Evolutionary conservation across 2,329 filamentous ascomycete species (phyloP).

Genomic region (Pestalotiopsis sp.): DNA sequence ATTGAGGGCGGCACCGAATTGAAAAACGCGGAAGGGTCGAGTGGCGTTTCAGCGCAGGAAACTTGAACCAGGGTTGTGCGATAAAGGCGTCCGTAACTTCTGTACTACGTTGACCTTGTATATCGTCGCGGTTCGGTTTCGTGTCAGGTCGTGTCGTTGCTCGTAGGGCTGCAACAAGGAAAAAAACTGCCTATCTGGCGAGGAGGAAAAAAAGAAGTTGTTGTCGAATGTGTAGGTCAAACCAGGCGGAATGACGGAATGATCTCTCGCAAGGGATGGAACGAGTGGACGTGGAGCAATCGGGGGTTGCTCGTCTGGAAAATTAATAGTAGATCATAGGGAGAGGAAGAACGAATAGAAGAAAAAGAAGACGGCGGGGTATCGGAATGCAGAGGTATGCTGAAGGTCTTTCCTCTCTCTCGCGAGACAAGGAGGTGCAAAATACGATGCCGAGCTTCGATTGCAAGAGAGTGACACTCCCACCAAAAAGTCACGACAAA

Average conservation of each 20-base stretch:
- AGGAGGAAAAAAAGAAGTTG: background rate
- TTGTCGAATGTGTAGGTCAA: background rate
- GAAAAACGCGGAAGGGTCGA: background rate
- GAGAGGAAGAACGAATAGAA: background rate
- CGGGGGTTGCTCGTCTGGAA: background rate
- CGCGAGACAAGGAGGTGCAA: background rate
- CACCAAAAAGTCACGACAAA: background rate
- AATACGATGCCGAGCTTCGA: background rate
- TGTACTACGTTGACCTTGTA: background rate
- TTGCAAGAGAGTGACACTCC: background rate
- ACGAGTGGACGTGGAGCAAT: background rate
- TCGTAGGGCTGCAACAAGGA: background rate
- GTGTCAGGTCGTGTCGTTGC: background rate
- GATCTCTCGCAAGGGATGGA: background rate
- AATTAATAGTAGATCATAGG: background rate
- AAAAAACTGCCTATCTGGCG: background rate
- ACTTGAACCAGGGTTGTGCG: background rate
- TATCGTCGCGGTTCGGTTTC: background rate
- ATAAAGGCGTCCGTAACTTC: background rate
- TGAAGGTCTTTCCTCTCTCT: background rate
- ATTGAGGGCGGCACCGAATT: background rate
- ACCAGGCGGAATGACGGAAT: background rate
- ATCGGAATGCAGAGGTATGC: conserved; percentile 2
- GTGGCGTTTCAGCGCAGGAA: background rate
- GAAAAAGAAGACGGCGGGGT: background rate